These are phyloP conservation scores for Nectriaceae sp. DNA, from an alignment of 2,329 filamentous ascomycete species.

Conservation along the genomic window DNA sequence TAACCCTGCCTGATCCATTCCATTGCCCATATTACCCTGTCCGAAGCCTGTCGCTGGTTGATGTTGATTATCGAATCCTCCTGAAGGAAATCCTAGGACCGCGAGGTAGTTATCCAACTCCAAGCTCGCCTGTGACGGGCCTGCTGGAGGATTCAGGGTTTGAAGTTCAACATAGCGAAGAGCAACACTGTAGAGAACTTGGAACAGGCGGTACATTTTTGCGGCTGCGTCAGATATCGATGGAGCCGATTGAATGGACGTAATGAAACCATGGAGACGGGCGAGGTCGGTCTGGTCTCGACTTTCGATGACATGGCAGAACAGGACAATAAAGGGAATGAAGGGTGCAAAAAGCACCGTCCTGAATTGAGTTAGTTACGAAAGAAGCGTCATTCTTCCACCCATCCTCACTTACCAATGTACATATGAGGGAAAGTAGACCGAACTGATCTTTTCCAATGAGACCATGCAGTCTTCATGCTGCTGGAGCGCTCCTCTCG, in stretches of 20 bases:
- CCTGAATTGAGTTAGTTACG: slow-evolving; percentile 30
- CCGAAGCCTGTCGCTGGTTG: slow-evolving; percentile 20
- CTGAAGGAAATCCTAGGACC: slow-evolving; percentile 47
- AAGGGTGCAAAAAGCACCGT: slow-evolving; percentile 53
- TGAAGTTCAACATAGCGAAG: slow-evolving; percentile 60
- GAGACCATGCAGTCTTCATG: slow-evolving; percentile 43
- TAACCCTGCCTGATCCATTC: slow-evolving; percentile 13
- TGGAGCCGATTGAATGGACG: slow-evolving; percentile 51
- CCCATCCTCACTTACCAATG: slow-evolving; percentile 38
- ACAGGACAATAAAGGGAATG: slow-evolving; percentile 55
- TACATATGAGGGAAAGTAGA: slow-evolving; percentile 42
- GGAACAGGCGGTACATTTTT: slow-evolving; percentile 58
- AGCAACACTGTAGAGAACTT: slow-evolving; percentile 59
- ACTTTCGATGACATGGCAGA: slow-evolving; percentile 52
- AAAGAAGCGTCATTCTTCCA: not conserved
- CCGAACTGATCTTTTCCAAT: slow-evolving; percentile 36
- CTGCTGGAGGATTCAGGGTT: slow-evolving; percentile 25
- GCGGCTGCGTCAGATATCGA: slow-evolving; percentile 49
- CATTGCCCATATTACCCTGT: slow-evolving; percentile 13
- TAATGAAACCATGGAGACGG: slow-evolving; percentile 52
- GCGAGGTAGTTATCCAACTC: slow-evolving; percentile 39
- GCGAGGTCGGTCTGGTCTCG: slow-evolving; percentile 42
- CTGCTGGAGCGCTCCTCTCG: slow-evolving; percentile 42
- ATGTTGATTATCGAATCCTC: slow-evolving; percentile 11
- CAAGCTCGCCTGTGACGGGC: slow-evolving; percentile 35